phyloP scores from a whole-genome alignment of 768 basidiomycete genomes.

The Suillus subluteus region DNA sequence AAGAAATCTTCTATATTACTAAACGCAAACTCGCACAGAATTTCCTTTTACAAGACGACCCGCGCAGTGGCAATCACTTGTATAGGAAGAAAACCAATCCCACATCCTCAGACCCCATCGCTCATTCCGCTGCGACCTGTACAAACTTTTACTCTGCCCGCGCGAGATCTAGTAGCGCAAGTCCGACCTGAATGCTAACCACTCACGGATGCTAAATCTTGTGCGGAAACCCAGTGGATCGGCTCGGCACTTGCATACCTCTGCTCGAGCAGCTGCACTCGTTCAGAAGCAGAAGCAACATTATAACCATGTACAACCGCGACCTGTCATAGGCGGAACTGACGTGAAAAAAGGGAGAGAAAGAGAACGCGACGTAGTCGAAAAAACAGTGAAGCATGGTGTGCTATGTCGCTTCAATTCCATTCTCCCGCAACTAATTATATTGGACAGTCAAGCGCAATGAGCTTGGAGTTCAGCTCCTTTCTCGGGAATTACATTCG shows the following conservation, averaged over 20 bases:
- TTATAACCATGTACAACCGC: conserved; percentile 2
- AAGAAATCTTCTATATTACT: too few species aligned
- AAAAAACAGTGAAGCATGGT: conserved; percentile 14
- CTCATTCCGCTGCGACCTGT: too few species aligned
- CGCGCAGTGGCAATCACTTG: too few species aligned
- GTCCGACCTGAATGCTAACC: neutral
- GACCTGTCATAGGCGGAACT: neutral
- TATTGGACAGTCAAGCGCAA: conserved; percentile 65
- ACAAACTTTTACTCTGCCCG: neutral
- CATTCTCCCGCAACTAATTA: neutral
- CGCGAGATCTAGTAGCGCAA: neutral
- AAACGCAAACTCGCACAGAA: too few species aligned
- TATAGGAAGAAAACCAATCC: too few species aligned
- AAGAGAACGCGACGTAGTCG: neutral
- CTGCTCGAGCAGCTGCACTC: conserved; percentile 13
- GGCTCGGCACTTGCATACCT: conserved; percentile 14
- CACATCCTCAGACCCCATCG: too few species aligned
- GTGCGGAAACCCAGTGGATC: conserved; percentile 12
- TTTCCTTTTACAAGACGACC: too few species aligned
- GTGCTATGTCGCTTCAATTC: neutral
- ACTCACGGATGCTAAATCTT: conserved; percentile 17
- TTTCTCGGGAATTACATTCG: conserved; percentile 76
- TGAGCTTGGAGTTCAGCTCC: conserved; percentile 90
- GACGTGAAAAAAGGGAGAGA: conserved; percentile 5
- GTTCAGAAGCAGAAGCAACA: conserved; percentile 10